Percentiles rank a stretch among this genome's conserved stretches.
Evolutionary conservation across 2,329 filamentous ascomycete genomes (phyloP).

Genomic region (Chrysosporium queenslandicum): DNA sequence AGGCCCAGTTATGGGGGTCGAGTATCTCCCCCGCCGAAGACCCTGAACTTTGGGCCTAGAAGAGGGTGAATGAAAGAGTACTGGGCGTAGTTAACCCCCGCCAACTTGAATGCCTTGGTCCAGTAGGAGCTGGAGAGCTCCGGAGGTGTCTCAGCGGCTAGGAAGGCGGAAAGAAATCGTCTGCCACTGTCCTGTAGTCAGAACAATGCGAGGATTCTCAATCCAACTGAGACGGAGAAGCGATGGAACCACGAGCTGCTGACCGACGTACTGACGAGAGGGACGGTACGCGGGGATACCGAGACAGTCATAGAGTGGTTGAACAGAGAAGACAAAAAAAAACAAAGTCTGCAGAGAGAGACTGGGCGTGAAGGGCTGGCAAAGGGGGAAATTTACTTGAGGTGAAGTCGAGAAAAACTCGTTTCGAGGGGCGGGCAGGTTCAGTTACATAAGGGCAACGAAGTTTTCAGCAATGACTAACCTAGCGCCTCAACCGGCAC

Average conservation of each 20-base stretch:
- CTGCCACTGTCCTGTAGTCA: conserved; percentile 8
- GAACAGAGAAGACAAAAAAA: neutral
- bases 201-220: conserved; percentile 7
- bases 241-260: neutral
- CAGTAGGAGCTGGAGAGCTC: conserved; percentile 33
- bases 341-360: conserved; percentile 1
- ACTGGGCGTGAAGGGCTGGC: neutral
- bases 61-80: conserved; percentile 76
- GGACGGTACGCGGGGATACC: neutral
- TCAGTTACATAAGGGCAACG: neutral
- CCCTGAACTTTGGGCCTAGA: conserved; percentile 84
- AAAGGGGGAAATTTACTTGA: neutral
- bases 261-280: neutral
- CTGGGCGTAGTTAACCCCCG: conserved; percentile 63
- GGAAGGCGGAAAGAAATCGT: conserved; percentile 12
- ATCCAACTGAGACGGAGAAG: neutral
- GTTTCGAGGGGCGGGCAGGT: neutral
- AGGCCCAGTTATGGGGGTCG: conserved; percentile 85
- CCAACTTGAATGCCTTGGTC: conserved; percentile 73
- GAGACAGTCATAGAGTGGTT: neutral
- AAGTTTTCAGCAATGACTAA: neutral
- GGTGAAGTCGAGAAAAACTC: neutral
- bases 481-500: neutral
- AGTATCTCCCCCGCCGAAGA: conserved; percentile 92
- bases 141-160: conserved; percentile 27